Evolutionary conservation across 805 yeast species (phyloP).

Genomic region (Yarrowia hollandica): DNA sequence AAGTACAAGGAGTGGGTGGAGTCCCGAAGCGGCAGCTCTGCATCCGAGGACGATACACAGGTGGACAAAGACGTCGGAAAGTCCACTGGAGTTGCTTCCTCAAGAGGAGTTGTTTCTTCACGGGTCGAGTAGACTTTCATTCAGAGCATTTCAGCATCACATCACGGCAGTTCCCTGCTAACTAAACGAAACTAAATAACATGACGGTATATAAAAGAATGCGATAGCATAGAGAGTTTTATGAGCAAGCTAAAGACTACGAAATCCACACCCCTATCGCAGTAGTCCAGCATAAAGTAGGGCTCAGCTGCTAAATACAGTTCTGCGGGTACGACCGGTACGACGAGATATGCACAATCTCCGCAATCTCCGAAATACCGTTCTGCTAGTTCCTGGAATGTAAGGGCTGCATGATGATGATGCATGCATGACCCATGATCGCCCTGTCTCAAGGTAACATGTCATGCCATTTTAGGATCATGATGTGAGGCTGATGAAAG

Average conservation of each 20-base stretch:
- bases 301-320: too few relatives aligned
- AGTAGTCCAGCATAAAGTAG: too few relatives aligned
- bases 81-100: not conserved
- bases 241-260: too few relatives aligned
- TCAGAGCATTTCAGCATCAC: not conserved
- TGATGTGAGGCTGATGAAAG: too few relatives aligned
- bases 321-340: not conserved
- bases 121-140: not conserved
- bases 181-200: not conserved
- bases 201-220: slow-evolving; percentile 1
- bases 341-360: not conserved
- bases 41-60: slow-evolving; percentile 13
- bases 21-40: slow-evolving; percentile 8
- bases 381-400: not conserved
- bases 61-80: not conserved
- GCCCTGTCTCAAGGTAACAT: not conserved
- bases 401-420: slow-evolving; percentile 10
- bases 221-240: not conserved
- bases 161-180: not conserved
- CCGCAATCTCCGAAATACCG: slow-evolving; percentile 9
- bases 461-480: too few relatives aligned
- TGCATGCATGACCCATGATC: not conserved
- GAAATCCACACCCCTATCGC: too few relatives aligned
- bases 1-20: slow-evolving; percentile 31
- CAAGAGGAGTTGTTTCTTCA: not conserved